Evolutionary conservation across 2,329 filamentous ascomycete species (phyloP), one percentile per base, ranked within the genome.

Genomic region (Cladophialophora immunda): DNA sequence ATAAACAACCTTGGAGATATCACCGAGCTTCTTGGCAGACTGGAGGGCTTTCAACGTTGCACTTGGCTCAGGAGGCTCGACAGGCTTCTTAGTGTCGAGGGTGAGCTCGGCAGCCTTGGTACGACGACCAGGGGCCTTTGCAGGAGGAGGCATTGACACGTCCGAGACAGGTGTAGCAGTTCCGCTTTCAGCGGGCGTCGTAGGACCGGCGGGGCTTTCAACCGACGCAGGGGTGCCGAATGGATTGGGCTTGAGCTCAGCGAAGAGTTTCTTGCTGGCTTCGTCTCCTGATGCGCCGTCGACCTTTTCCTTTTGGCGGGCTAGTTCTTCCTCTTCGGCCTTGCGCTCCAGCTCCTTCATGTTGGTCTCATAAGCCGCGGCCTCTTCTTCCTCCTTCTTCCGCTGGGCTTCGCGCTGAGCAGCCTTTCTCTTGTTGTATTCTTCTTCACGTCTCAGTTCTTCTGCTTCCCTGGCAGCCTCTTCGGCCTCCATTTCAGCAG

Each of bases 1-100:
- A 78, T 99, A 99, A 47, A 90, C 86, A 68, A 93, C 85, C 74
- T 92, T 89, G 75, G 88, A 90, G 71, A 94, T 89, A 69, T 94
- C 88, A 58, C 90, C 88, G 64, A 99, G 84, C 83, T 97, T 94
- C 58, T 94, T 91, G 64, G 95, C 92, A 19, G 93, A 94, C 82
- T 95, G 94, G 69, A 99, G 86, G 8, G 94, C 92, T 79, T 97
- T 94, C 77, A 99, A 90, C 68, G 94, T 94, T 66, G 95, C 93
- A 70, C 93, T 98, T 17, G 94, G 94, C 80, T 97, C 94, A 61
- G 93, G 89, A 61, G 94, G 91, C 82, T 99, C 94, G 27, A 97
- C 88, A 41, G 91, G 84, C 81, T 94, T 97, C 73, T 89, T 93
- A 70, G 91, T 96, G 64, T 93, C 88, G 69, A 98, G 86, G 81